Percentiles rank a stretch among this genome's conserved stretches.
Evolutionary conservation across 306 rosid genomes (phyloP).

Genomic region (Pyrus pyrifolia): DNA sequence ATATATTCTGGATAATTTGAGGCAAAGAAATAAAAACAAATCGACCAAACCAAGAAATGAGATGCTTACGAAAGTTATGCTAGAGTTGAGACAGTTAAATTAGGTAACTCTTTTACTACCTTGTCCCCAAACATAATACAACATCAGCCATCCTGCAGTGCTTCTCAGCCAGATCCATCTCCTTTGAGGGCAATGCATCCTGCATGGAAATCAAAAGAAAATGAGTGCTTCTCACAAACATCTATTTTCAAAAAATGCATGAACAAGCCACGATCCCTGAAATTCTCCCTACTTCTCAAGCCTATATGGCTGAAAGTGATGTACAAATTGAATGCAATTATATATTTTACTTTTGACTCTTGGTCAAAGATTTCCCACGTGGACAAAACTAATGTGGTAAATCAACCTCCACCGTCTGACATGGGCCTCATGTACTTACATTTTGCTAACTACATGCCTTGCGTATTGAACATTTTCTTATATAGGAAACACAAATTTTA

Average conservation of each 20-base stretch:
- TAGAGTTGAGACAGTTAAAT: not conserved
- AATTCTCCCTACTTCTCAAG: not conserved
- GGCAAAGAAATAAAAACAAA: not conserved
- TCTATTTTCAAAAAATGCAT: not conserved
- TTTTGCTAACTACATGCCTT: not conserved
- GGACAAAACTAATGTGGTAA: not conserved
- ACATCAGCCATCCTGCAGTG: constrained; percentile 94
- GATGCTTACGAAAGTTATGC: not conserved
- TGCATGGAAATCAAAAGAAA: constrained; percentile 18
- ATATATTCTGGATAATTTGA: not conserved
- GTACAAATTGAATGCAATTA: not conserved
- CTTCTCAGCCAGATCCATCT: constrained; percentile 94
- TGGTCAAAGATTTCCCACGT: not conserved
- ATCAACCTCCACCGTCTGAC: not conserved
- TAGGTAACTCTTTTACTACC: constrained; percentile 37
- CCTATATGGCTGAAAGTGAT: not conserved
- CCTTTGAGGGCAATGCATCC: constrained; percentile 96
- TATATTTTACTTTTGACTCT: not conserved
- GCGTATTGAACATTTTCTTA: not conserved
- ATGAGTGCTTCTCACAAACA: not conserved
- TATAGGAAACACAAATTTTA: not conserved
- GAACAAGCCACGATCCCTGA: not conserved
- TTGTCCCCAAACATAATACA: constrained; percentile 92
- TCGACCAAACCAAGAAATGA: not conserved
- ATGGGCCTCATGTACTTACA: not conserved